Evolutionary conservation across 1,284 basidiomycete species (phyloP).

Genomic region (Moesziomyces sp.): DNA sequence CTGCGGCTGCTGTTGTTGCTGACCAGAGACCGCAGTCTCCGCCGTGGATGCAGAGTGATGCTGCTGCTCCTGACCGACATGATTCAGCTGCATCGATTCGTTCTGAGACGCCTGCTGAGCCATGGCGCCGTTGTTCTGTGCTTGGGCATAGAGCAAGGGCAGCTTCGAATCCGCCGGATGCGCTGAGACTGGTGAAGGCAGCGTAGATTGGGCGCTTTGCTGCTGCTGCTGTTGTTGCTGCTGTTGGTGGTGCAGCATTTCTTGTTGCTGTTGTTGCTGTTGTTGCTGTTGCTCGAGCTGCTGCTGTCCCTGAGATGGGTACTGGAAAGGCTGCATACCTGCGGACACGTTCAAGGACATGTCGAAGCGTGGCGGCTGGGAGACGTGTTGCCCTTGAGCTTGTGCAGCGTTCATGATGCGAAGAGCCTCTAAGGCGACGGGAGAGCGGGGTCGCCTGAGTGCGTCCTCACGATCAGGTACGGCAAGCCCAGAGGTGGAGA

Average conservation of each 20-base stretch:
- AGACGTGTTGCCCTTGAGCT: slow-evolving; percentile 24
- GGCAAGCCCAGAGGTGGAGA: slow-evolving; percentile 9
- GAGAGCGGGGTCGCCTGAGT: slow-evolving; percentile 35
- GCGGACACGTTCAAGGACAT: slow-evolving; percentile 9
- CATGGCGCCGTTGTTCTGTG: slow-evolving; percentile 1
- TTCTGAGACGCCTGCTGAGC: slow-evolving; percentile 13
- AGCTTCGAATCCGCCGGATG: slow-evolving; percentile 5
- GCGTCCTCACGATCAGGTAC: slow-evolving; percentile 18
- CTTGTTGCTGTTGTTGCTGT: slow-evolving; percentile 23
- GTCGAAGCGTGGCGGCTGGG: slow-evolving; percentile 18
- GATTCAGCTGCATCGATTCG: slow-evolving; percentile 9
- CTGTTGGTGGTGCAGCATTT: slow-evolving; percentile 2
- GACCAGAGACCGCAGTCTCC: neutral
- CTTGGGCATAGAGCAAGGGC: slow-evolving; percentile 6
- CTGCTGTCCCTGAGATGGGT: slow-evolving; percentile 23
- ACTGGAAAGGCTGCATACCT: slow-evolving; percentile 26
- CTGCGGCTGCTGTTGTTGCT: slow-evolving; percentile 10
- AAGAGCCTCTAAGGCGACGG: slow-evolving; percentile 19
- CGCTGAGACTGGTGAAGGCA: slow-evolving; percentile 23
- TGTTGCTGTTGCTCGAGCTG: slow-evolving; percentile 21
- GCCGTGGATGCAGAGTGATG: slow-evolving; percentile 2
- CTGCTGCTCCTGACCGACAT: slow-evolving; percentile 12
- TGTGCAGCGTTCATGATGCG: slow-evolving; percentile 25
- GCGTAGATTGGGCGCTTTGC: slow-evolving; percentile 14
- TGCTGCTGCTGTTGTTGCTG: slow-evolving; percentile 24